phyloP scores from a whole-genome alignment of 805 yeast genomes.

The Teunomyces funiuensis region DNA sequence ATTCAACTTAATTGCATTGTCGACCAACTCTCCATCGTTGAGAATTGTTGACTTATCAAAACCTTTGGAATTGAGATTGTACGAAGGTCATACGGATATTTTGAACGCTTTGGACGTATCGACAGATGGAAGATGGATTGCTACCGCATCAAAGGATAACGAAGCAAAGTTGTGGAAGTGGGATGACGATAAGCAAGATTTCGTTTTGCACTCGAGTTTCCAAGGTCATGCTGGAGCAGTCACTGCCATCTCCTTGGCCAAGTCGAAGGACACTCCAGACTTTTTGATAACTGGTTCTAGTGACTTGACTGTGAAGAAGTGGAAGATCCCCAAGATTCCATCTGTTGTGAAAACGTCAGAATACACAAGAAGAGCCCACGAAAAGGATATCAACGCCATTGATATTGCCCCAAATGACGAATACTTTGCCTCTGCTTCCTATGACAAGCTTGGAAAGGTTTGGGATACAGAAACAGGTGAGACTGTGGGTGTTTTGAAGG shows the following conservation, averaged over 20 bases:
- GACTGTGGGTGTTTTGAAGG: conserved; percentile 75
- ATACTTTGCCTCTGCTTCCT: conserved; percentile 88
- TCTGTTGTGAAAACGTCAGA: conserved; percentile 58
- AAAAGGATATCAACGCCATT: conserved; percentile 88
- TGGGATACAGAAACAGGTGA: conserved; percentile 91
- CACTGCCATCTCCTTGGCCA: conserved; percentile 76
- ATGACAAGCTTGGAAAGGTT: conserved; percentile 85
- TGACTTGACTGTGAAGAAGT: conserved; percentile 82
- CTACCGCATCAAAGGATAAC: conserved; percentile 87
- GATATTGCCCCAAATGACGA: conserved; percentile 91
- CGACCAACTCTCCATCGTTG: conserved; percentile 90
- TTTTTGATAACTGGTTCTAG: conserved; percentile 80
- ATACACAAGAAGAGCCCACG: conserved; percentile 94
- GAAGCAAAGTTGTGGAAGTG: conserved; percentile 82
- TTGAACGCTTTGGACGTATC: conserved; percentile 79
- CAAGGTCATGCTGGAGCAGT: conserved; percentile 87
- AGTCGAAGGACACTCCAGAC: conserved; percentile 53
- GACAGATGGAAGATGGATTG: conserved; percentile 83
- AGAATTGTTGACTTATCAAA: conserved; percentile 66
- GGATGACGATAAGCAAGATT: conserved; percentile 40
- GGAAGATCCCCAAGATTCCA: conserved; percentile 63
- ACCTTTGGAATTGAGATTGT: conserved; percentile 60
- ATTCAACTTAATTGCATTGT: conserved; percentile 64
- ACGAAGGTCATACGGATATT: conserved; percentile 83
- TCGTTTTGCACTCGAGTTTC: conserved; percentile 57